Evolutionary conservation across 2,329 filamentous ascomycete species (phyloP).

Genomic region (Acarospora socialis): DNA sequence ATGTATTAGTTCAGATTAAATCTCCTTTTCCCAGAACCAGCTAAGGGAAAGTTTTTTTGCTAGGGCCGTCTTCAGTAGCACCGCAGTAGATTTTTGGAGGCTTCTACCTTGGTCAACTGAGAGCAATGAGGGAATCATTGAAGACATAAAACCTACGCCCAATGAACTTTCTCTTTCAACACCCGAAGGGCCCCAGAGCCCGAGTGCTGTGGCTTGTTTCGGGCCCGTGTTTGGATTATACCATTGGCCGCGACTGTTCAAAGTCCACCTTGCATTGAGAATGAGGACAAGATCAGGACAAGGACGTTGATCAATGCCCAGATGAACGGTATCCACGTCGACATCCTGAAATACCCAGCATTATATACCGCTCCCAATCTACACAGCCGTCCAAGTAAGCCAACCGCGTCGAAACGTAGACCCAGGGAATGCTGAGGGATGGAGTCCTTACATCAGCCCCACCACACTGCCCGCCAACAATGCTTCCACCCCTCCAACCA

Average conservation of each 20-base stretch:
- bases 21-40: no score
- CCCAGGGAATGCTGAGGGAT: neutral
- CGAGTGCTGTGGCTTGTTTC: no score
- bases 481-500: constrained; percentile 62
- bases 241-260: constrained; percentile 29
- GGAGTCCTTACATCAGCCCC: constrained; percentile 54
- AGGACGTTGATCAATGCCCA: constrained; percentile 79
- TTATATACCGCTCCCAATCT: constrained; percentile 70
- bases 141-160: no score
- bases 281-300: constrained; percentile 71
- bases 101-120: no score
- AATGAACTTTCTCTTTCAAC: no score
- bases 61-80: no score
- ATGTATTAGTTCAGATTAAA: no score
- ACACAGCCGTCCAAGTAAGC: neutral
- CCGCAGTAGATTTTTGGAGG: no score
- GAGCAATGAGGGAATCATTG: no score
- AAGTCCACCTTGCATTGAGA: constrained; percentile 81
- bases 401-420: neutral
- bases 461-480: constrained; percentile 68
- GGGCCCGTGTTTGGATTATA: neutral
- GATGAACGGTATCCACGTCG: constrained; percentile 82
- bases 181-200: no score
- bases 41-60: no score
- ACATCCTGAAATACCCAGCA: constrained; percentile 76